Evolutionary conservation across 2,329 filamentous ascomycete genomes (phyloP).

Genomic region (Triangularia setosa): DNA sequence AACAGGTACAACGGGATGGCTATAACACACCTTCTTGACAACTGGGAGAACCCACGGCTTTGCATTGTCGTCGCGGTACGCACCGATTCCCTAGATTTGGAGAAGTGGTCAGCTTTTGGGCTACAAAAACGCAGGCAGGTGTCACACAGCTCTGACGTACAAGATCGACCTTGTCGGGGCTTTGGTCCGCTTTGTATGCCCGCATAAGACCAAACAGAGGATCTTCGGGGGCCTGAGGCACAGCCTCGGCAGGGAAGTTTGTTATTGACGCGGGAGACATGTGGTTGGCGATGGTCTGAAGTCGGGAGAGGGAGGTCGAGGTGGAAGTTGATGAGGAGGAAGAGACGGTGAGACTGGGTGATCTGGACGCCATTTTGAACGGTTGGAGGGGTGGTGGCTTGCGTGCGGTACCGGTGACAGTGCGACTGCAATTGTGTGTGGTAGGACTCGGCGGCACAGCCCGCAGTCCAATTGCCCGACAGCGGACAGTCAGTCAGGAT

Average conservation of each 20-base stretch:
- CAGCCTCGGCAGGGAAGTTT: constrained; percentile 69
- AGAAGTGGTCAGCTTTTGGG: background rate
- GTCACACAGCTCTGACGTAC: constrained; percentile 46
- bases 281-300: constrained; percentile 64
- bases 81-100: constrained; percentile 64
- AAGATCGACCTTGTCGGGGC: constrained; percentile 82
- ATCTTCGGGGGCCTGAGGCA: constrained; percentile 91
- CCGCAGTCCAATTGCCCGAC: constrained; percentile 18
- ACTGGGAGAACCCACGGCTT: constrained; percentile 98
- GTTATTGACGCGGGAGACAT: constrained; percentile 62
- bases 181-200: constrained; percentile 76
- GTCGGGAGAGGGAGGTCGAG: constrained; percentile 47
- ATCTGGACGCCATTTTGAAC: constrained; percentile 24
- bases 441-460: constrained; percentile 13
- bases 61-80: constrained; percentile 89
- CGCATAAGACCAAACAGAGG: constrained; percentile 90
- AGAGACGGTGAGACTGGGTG: constrained; percentile 20
- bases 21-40: constrained; percentile 75
- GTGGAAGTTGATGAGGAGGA: constrained; percentile 45
- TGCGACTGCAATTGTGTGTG: constrained; percentile 11
- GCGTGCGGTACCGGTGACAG: constrained; percentile 15
- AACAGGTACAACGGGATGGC: background rate
- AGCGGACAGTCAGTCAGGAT: constrained; percentile 11
- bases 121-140: background rate
- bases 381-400: constrained; percentile 11